Evolutionary conservation across 495 filamentous ascomycete genomes (phyloP), one percentile per base, ranked within the genome.

Genomic region (Stereocaulon alpinum): DNA sequence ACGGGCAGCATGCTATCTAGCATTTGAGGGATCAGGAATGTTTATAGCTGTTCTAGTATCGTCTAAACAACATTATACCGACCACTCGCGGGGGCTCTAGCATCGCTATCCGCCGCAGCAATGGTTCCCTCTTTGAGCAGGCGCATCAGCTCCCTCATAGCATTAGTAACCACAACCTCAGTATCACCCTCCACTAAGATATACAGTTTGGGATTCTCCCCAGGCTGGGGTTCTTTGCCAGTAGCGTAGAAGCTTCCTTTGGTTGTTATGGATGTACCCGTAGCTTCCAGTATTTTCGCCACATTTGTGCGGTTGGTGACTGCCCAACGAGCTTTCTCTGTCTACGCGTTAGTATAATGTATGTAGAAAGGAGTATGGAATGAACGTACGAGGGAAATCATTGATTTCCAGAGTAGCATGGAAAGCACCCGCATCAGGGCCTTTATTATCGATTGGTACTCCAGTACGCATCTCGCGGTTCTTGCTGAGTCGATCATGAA

Each of bases 231-330:
- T 59, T 86, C 83, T 70, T 93, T 95, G 55, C 91, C 93, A 2
- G 83, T 51, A 1, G 85, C 71, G 64, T 96, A 97, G 72, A 86
- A 97, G 57, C 76, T 92, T 58, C 93, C 93, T 73, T 99, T 99
- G 47, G 89, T 96, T 0, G 93, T 99, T 71, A 99, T 99, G 4
- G 88, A 94, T 7, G 91, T 96, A 40, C 91, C 93, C 2, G 90
- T 95, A 6, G 88, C 81, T 69, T 99, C 93, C 55, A 99, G 80
- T 56, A 99, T 96, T 76, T 96, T 96, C 62, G 93, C 93, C 58
- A 99, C 93, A 66, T 99, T 99, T 6, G 94, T 99, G 45, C 93
- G 83, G 68, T 99, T 99, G 51, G 93, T 99, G 71, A 99, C 93
- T 22, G 90, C 92, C 93, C 93, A 99, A 58, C 93, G 83, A 63